Percentiles rank a stretch among this genome's conserved stretches.
These are phyloP conservation scores for Haplosporangium sp. DNA, from an alignment of 371 early-diverging fungal species.

Conservation along the genomic window DNA sequence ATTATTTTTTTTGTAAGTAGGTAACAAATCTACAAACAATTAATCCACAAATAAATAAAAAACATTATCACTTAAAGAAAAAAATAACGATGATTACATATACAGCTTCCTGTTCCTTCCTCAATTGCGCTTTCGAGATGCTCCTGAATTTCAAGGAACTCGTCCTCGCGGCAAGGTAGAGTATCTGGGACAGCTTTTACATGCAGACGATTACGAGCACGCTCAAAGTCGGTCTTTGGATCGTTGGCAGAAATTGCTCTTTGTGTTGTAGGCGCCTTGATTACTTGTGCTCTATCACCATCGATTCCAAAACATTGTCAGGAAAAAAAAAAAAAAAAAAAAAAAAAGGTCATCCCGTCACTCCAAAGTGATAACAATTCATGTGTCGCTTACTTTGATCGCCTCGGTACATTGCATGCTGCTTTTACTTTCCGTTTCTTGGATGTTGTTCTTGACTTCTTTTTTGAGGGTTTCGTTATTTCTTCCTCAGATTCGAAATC, in stretches of 20 bases:
- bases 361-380: too few relatives aligned
- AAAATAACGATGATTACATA: too few relatives aligned
- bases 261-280: slow-evolving; percentile 39
- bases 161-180: slow-evolving; percentile 92
- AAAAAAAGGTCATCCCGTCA: too few relatives aligned
- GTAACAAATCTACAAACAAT: too few relatives aligned
- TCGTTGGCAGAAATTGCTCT: slow-evolving; percentile 22
- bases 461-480: neutral
- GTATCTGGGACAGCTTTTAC: slow-evolving; percentile 90
- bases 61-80: too few relatives aligned
- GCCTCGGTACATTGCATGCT: neutral
- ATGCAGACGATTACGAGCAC: slow-evolving; percentile 84
- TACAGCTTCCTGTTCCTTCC: slow-evolving; percentile 83
- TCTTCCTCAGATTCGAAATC: neutral
- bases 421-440: neutral
- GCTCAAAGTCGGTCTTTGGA: slow-evolving; percentile 62
- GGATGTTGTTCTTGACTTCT: neutral
- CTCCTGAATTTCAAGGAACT: slow-evolving; percentile 83
- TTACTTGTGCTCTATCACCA: slow-evolving; percentile 9
- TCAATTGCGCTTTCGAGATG: slow-evolving; percentile 80
- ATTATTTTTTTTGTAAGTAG: too few relatives aligned
- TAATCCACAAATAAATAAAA: slow-evolving; percentile 16
- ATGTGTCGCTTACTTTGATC: slow-evolving; percentile 9
- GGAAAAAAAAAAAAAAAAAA: too few relatives aligned
- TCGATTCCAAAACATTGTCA: too few relatives aligned